phyloP scores from a whole-genome alignment of 495 filamentous ascomycete genomes.

The Xeromyces bisporus region DNA sequence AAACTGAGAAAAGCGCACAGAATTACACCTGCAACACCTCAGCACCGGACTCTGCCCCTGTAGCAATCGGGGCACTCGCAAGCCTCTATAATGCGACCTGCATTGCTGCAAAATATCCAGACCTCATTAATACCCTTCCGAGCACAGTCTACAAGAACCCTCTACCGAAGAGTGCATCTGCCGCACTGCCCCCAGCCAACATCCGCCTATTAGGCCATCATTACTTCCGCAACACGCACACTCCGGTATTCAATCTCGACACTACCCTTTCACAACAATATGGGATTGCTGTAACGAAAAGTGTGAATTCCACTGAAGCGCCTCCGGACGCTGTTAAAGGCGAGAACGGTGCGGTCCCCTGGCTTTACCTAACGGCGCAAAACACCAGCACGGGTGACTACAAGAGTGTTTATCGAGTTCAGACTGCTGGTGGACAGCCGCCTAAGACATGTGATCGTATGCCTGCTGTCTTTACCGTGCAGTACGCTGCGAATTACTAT shows the following conservation, averaged over 20 bases:
- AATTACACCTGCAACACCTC: constrained; percentile 73
- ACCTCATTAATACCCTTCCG: constrained; percentile 38
- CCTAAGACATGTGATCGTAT: constrained; percentile 58
- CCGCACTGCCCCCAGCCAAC: constrained; percentile 31
- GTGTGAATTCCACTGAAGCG: constrained; percentile 35
- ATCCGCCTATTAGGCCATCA: constrained; percentile 58
- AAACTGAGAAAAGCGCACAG: constrained; percentile 22
- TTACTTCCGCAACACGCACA: constrained; percentile 48
- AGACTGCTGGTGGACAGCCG: constrained; percentile 68
- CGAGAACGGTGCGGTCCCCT: constrained; percentile 44
- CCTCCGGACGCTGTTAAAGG: constrained; percentile 40
- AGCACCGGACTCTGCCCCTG: constrained; percentile 40
- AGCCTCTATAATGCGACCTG: constrained; percentile 81
- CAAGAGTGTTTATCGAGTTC: constrained; percentile 66
- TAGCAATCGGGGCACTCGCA: constrained; percentile 56
- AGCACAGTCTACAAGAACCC: constrained; percentile 21
- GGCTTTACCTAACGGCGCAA: constrained; percentile 32
- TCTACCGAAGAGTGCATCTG: constrained; percentile 19
- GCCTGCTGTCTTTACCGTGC: constrained; percentile 43
- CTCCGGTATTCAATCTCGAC: constrained; percentile 67
- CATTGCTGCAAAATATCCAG: constrained; percentile 46
- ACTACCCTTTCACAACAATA: constrained; percentile 33
- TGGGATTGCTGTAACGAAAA: constrained; percentile 46
- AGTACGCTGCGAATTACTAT: constrained; percentile 71
- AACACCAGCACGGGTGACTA: constrained; percentile 40